Evolutionary conservation across 306 rosid genomes (phyloP).

Genomic region (Alnus rubra): DNA sequence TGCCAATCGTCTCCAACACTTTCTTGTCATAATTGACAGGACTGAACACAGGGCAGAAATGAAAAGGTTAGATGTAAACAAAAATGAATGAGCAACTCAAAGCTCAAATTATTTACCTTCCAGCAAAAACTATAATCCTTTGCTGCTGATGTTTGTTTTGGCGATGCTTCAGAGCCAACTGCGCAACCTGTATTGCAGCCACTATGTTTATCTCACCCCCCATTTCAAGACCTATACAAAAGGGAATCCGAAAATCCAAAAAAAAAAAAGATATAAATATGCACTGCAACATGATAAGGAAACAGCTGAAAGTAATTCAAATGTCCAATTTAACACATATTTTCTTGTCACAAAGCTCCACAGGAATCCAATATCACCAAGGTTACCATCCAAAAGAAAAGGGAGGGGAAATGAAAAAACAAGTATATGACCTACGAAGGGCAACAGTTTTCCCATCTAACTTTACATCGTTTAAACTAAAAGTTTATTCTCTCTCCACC

Average conservation of each 20-base stretch:
- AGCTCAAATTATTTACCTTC: constrained; percentile 31
- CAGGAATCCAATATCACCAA: neutral
- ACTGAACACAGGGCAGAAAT: constrained; percentile 9
- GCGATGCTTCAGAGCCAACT: constrained; percentile 51
- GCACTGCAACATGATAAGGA: neutral
- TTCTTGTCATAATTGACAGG: constrained; percentile 44
- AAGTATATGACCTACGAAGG: neutral
- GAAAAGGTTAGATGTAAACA: neutral
- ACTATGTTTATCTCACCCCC: constrained; percentile 45
- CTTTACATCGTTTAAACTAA: neutral
- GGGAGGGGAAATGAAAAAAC: neutral
- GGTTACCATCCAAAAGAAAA: neutral
- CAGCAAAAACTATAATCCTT: constrained; percentile 45
- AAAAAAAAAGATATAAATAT: neutral
- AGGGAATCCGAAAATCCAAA: neutral
- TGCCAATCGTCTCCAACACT: constrained; percentile 40
- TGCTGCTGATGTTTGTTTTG: constrained; percentile 47
- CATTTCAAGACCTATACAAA: constrained; percentile 38
- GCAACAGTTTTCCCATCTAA: neutral
- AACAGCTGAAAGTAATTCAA: neutral
- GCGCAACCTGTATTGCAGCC: constrained; percentile 44
- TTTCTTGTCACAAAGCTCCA: neutral
- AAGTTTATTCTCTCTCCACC: neutral
- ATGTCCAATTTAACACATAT: neutral
- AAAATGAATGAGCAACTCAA: neutral